Conservation (phyloP, 2,329 filamentous ascomycete species). For the Xylariaceae sp. region DNA sequence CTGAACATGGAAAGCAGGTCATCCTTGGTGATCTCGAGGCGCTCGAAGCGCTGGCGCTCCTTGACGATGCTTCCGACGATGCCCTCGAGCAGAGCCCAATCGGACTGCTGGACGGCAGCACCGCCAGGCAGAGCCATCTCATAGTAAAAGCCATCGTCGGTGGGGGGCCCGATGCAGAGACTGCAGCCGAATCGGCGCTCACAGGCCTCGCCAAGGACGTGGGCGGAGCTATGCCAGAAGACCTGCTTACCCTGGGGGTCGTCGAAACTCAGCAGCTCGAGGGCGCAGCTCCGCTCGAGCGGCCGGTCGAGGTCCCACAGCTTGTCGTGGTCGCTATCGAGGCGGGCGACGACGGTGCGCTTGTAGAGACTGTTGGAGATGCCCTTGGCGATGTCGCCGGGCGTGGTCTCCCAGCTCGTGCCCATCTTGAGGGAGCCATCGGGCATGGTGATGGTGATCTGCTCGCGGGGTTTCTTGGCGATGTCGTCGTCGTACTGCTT, state of each 20-base stretch:
- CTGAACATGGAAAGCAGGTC: conserved; percentile 93
- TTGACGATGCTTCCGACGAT: conserved; percentile 83
- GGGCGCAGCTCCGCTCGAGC: conserved; percentile 78
- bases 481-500: conserved; percentile 65
- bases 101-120: conserved; percentile 64
- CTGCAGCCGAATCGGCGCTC: conserved; percentile 89
- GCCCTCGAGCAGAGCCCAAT: conserved; percentile 81
- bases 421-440: conserved; percentile 69
- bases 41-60: conserved; percentile 93
- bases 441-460: conserved; percentile 69
- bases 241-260: conserved; percentile 76
- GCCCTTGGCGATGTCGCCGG: conserved; percentile 68
- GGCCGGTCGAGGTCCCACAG: conserved; percentile 93
- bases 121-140: conserved; percentile 83
- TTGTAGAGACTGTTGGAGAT: conserved; percentile 84
- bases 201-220: conserved; percentile 91
- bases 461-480: conserved; percentile 64
- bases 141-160: conserved; percentile 92
- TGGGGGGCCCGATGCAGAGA: conserved; percentile 89
- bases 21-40: conserved; percentile 83
- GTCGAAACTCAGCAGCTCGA: conserved; percentile 81
- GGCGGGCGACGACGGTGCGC: conserved; percentile 79
- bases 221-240: conserved; percentile 96
- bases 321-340: conserved; percentile 66
- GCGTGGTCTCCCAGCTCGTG: conserved; percentile 89